phyloP scores from a whole-genome alignment of 1,284 basidiomycete species.

The Moesziomyces sp. region DNA sequence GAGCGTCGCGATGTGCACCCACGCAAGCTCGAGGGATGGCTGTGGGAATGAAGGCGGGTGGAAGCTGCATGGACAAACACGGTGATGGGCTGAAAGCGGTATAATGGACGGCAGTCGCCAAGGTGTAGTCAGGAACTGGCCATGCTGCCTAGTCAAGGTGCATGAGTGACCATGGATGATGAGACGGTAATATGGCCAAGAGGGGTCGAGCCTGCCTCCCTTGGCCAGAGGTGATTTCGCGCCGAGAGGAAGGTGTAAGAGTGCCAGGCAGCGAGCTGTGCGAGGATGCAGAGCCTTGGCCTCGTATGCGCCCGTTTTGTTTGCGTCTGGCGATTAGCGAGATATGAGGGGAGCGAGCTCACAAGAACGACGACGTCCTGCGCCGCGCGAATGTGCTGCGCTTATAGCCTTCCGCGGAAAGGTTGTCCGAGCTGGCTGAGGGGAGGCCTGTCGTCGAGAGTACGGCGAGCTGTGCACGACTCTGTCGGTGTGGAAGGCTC shows the following conservation, averaged over 20 bases:
- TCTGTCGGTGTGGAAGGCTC: no score
- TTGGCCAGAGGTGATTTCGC: no score
- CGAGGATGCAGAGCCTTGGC: no score
- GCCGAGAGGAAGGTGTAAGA: no score
- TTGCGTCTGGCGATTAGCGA: neutral
- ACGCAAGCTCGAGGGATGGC: neutral
- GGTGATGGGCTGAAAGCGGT: neutral
- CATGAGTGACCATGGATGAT: neutral
- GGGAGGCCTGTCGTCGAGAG: no score
- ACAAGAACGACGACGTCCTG: no score
- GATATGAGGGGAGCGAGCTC: neutral
- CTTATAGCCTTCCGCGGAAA: no score
- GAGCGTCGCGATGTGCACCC: neutral
- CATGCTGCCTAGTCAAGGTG: neutral
- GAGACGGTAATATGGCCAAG: neutral
- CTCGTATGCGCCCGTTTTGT: neutral
- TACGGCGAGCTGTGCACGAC: no score
- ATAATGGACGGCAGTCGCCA: neutral
- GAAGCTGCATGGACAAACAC: neutral
- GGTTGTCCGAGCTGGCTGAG: no score
- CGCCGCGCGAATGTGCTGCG: no score
- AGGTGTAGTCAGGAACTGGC: neutral
- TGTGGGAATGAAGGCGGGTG: neutral
- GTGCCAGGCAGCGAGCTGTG: no score
- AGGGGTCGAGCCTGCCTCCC: neutral